phyloP scores from a whole-genome alignment of 192 early-diverging fungal genomes.

The Rhizophagus clarus region DNA sequence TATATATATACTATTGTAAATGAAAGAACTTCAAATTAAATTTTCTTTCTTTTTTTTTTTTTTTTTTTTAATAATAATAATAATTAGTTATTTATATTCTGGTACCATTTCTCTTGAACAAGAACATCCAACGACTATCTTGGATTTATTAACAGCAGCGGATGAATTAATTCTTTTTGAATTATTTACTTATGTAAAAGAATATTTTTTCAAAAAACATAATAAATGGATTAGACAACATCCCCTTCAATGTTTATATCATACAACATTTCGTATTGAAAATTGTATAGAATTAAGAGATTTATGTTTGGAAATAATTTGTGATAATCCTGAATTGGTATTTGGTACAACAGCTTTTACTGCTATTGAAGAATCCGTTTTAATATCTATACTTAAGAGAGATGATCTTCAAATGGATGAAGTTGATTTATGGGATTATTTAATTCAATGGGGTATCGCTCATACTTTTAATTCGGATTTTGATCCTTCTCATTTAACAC shows the following conservation, averaged over 20 bases:
- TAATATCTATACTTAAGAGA: not conserved
- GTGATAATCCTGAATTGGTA: not conserved
- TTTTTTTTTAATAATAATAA: too few species aligned
- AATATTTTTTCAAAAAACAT: not conserved
- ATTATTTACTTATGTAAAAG: not conserved
- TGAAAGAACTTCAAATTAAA: too few species aligned
- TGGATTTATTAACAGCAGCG: not conserved
- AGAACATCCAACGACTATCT: not conserved
- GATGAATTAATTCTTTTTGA: slow-evolving; percentile 1
- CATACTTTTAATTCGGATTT: not conserved
- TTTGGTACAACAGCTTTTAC: not conserved
- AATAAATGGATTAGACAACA: not conserved
- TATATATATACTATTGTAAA: not conserved
- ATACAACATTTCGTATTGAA: not conserved
- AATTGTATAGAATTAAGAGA: not conserved
- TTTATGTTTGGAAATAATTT: not conserved
- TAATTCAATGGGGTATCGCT: slow-evolving; percentile 19
- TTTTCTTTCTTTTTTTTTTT: too few species aligned
- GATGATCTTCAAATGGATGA: slow-evolving; percentile 22
- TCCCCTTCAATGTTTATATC: slow-evolving; percentile 4
- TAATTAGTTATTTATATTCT: not conserved
- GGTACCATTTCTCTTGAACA: not conserved
- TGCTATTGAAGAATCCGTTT: not conserved
- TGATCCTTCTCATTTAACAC: not conserved
- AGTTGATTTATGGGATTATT: slow-evolving; percentile 16